Evolutionary conservation across 148 eudicot species (phyloP).

Genomic region (Agrostemma githago): DNA sequence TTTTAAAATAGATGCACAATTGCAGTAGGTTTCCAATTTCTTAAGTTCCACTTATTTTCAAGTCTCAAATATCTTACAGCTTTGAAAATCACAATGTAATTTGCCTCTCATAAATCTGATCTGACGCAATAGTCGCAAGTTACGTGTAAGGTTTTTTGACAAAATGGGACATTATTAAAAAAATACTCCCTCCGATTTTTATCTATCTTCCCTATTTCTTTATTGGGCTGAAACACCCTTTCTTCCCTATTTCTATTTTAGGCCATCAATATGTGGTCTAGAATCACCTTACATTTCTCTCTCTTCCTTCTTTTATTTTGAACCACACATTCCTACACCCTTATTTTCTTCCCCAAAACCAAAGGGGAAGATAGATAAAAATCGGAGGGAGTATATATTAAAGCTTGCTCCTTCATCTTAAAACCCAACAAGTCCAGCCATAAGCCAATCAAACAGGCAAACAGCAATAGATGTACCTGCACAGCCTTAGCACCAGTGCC

Average conservation of each 20-base stretch:
- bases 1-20: neutral
- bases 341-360: too few species aligned
- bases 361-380: too few species aligned
- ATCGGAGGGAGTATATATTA: too few species aligned
- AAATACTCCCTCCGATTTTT: too few species aligned
- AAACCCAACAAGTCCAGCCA: neutral
- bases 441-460: neutral
- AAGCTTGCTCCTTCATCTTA: neutral
- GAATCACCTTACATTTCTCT: too few species aligned
- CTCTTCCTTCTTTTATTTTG: too few species aligned
- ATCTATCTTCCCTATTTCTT: too few species aligned
- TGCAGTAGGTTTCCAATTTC: neutral
- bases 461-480: slow-evolving; percentile 39
- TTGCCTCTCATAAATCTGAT: neutral
- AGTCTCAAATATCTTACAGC: neutral
- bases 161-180: neutral
- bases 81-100: neutral
- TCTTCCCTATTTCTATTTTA: too few species aligned
- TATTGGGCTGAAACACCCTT: too few species aligned
- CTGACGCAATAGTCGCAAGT: neutral
- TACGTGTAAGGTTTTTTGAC: neutral
- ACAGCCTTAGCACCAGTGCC: slow-evolving; percentile 36
- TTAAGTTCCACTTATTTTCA: neutral
- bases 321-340: too few species aligned
- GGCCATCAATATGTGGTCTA: too few species aligned